phyloP scores from a whole-genome alignment of 176 grass and related monocot species.

The Paspalum vaginatum region DNA sequence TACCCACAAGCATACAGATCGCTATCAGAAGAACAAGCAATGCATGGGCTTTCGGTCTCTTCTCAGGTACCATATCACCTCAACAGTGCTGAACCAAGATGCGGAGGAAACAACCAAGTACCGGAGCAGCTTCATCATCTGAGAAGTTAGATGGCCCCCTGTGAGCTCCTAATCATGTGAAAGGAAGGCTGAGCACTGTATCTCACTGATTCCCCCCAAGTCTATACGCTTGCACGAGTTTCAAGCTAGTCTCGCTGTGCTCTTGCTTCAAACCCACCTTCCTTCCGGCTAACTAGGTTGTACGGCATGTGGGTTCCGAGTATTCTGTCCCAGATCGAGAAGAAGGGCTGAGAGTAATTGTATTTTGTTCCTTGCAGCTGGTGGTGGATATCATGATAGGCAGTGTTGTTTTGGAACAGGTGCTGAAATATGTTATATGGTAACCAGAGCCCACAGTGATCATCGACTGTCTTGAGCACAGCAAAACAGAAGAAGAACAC shows the following conservation, averaged over 20 bases:
- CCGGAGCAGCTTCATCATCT: conserved; percentile 19
- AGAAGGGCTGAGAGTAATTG: conserved; percentile 93
- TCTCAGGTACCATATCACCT: neutral
- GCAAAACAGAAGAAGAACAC: conserved; percentile 91
- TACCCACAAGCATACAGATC: neutral
- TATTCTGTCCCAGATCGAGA: conserved; percentile 78
- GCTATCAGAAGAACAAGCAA: neutral
- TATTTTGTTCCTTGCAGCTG: conserved; percentile 85
- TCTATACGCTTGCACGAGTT: conserved; percentile 37
- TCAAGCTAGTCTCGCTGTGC: conserved; percentile 51
- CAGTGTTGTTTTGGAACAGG: conserved; percentile 83
- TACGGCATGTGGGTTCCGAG: conserved; percentile 80
- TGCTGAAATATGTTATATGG: conserved; percentile 76
- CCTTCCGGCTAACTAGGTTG: conserved; percentile 52
- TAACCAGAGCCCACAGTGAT: conserved; percentile 88
- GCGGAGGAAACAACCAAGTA: neutral
- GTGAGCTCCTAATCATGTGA: conserved; percentile 21
- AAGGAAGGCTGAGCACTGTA: conserved; percentile 18
- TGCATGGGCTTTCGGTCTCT: neutral
- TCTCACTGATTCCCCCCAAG: conserved; percentile 3
- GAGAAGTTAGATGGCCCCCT: conserved; percentile 30
- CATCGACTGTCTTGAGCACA: conserved; percentile 66
- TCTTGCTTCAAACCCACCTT: conserved; percentile 82
- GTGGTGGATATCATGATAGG: conserved; percentile 90
- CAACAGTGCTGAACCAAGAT: neutral